Evolutionary conservation across 345 rosid species (phyloP).

Genomic region (Syzygium aromaticum): DNA sequence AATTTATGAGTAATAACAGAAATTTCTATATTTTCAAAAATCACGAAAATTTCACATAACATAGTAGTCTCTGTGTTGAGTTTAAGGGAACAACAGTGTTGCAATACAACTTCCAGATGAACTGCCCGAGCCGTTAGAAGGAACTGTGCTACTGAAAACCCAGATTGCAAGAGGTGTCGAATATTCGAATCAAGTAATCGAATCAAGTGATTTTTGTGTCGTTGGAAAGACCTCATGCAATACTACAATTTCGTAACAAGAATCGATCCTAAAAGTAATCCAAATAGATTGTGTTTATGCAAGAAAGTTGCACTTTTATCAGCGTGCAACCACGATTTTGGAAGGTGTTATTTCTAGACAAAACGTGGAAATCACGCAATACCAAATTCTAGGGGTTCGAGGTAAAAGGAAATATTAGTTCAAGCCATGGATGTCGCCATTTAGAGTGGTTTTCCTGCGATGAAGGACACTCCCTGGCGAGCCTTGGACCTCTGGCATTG

Average conservation of each 20-base stretch:
- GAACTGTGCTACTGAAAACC: not conserved
- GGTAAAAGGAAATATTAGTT: not conserved
- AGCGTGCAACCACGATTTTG: not conserved
- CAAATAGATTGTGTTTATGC: not conserved
- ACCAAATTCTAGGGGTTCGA: not conserved
- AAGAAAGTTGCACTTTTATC: not conserved
- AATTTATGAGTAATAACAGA: not conserved
- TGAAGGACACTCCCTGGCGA: not conserved
- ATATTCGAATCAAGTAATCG: not conserved
- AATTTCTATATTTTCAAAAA: not conserved
- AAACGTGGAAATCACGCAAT: not conserved
- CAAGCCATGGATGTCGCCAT: not conserved
- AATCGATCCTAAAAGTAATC: no score
- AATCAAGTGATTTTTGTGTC: slow-evolving; percentile 22
- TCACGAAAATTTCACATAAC: no score
- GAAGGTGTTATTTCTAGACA: not conserved
- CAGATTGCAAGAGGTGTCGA: not conserved
- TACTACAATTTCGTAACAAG: not conserved
- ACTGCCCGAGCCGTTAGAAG: not conserved
- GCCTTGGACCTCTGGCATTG: not conserved
- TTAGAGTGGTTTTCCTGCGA: not conserved
- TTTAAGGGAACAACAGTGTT: no score
- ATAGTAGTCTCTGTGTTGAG: no score
- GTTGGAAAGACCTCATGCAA: slow-evolving; percentile 48
- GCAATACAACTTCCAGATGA: not conserved